Percentiles rank a stretch among this genome's conserved stretches.
phyloP scores from a whole-genome alignment of 305 asterid genomes.

The Plantago lanceolata region DNA sequence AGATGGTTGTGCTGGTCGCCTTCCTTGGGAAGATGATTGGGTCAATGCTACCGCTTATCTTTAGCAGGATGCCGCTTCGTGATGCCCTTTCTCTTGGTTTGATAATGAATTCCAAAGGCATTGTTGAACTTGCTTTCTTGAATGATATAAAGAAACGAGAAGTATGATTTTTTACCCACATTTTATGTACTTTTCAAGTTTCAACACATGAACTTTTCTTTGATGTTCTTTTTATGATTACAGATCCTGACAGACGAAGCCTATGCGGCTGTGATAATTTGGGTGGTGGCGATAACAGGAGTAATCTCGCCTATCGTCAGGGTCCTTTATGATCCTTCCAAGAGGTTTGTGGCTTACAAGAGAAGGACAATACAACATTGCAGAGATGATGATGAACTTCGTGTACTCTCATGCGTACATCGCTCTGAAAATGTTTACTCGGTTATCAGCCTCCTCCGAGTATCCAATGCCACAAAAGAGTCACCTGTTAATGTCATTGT shows the following conservation, averaged over 20 bases:
- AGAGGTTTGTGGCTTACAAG: constrained; percentile 52
- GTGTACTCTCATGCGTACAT: constrained; percentile 53
- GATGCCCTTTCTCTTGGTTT: constrained; percentile 67
- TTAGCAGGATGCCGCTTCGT: constrained; percentile 51
- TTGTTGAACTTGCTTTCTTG: constrained; percentile 55
- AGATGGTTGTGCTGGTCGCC: constrained; percentile 49
- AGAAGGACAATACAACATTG: constrained; percentile 53
- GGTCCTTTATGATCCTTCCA: constrained; percentile 58
- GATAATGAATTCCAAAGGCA: constrained; percentile 70
- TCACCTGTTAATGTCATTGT: constrained; percentile 43
- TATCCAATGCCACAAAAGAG: constrained; percentile 40
- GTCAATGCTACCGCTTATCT: constrained; percentile 51
- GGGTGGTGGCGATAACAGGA: constrained; percentile 48
- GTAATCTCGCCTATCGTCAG: constrained; percentile 51
- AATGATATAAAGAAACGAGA: constrained; percentile 35
- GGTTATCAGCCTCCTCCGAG: constrained; percentile 45
- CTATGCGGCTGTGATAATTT: constrained; percentile 46
- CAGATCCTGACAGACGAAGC: constrained; percentile 46
- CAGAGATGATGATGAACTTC: constrained; percentile 49
- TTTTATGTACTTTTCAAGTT: no score
- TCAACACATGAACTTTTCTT: not conserved
- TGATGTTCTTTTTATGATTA: constrained; percentile 22
- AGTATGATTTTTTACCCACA: constrained; percentile 31
- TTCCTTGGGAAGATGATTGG: constrained; percentile 54
- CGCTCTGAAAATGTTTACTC: constrained; percentile 46